A percentile compares a stretch with the other conserved stretches of the same genome.
Evolutionary conservation across 1,284 basidiomycete species (phyloP).

Genomic region (Tilletia horrida): DNA sequence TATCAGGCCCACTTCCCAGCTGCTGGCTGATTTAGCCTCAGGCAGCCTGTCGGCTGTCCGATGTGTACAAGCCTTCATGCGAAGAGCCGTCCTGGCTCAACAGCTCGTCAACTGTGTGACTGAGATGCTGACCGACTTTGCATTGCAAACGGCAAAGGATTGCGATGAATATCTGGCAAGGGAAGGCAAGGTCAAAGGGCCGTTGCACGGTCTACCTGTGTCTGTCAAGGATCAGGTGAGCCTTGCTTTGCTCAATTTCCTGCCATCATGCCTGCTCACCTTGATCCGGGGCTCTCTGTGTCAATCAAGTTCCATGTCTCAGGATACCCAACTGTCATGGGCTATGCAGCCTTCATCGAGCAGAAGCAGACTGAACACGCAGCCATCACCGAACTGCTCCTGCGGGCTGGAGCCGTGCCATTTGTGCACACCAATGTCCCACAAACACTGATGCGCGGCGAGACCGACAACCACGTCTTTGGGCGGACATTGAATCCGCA

Average conservation of each 20-base stretch:
- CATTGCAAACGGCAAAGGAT: conserved; percentile 13
- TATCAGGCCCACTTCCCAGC: conserved; percentile 24
- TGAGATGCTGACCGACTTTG: conserved; percentile 27
- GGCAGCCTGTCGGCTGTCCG: conserved; percentile 28
- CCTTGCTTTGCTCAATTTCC: conserved; percentile 47
- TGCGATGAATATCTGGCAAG: conserved; percentile 61
- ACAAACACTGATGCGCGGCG: conserved; percentile 60
- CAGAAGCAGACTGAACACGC: conserved; percentile 61
- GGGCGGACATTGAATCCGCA: conserved; percentile 68
- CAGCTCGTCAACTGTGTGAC: conserved; percentile 33
- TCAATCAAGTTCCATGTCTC: background rate
- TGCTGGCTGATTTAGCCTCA: conserved; percentile 24
- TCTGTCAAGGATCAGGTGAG: conserved; percentile 67
- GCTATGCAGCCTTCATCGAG: conserved; percentile 65
- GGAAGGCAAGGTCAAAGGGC: conserved; percentile 61
- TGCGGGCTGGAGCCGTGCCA: conserved; percentile 65
- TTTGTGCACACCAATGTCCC: conserved; percentile 71
- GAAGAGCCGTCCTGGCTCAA: conserved; percentile 31
- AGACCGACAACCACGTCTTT: conserved; percentile 62
- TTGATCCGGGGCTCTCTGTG: conserved; percentile 38
- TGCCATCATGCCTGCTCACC: conserved; percentile 63
- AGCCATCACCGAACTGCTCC: conserved; percentile 52
- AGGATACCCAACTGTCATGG: conserved; percentile 40
- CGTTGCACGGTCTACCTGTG: conserved; percentile 66
- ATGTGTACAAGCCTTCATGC: conserved; percentile 30